These are phyloP conservation scores for Triglochin maritima DNA, from an alignment of 106 monocot species.

Conservation along the genomic window DNA sequence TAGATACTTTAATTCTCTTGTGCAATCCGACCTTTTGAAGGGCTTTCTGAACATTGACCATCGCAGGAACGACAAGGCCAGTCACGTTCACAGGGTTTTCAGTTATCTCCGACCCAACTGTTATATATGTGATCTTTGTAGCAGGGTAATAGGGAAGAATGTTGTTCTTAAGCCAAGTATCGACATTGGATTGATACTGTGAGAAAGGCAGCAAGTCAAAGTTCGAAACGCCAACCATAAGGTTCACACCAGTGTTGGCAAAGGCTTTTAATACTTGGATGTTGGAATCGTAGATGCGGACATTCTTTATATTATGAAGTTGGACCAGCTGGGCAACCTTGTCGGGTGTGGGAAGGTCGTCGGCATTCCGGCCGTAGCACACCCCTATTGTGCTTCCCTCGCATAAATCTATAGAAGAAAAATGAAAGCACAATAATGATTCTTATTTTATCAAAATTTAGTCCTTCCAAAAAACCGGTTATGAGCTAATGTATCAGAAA, in stretches of 20 bases:
- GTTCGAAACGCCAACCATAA: slow-evolving; percentile 86
- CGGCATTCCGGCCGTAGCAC: slow-evolving; percentile 91
- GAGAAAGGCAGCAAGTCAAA: slow-evolving; percentile 80
- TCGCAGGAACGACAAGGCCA: slow-evolving; percentile 71
- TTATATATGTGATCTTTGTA: slow-evolving; percentile 79
- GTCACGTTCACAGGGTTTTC: slow-evolving; percentile 64
- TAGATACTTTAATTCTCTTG: slow-evolving; percentile 75
- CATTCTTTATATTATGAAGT: slow-evolving; percentile 64
- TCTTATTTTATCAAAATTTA: not conserved
- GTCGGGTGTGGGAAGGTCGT: slow-evolving; percentile 90
- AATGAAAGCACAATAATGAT: not conserved
- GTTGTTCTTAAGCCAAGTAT: slow-evolving; percentile 87
- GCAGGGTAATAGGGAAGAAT: slow-evolving; percentile 87
- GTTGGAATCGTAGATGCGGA: slow-evolving; percentile 91
- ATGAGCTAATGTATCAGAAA: too few relatives aligned
- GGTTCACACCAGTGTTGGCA: slow-evolving; percentile 75
- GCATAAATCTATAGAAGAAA: slow-evolving; percentile 28
- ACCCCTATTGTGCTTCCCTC: slow-evolving; percentile 61
- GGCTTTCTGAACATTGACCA: slow-evolving; percentile 62
- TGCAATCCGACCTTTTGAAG: slow-evolving; percentile 75
- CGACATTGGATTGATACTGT: slow-evolving; percentile 86
- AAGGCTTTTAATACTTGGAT: slow-evolving; percentile 89
- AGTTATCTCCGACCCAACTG: slow-evolving; percentile 78
- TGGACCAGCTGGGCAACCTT: slow-evolving; percentile 76
- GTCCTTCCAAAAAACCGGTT: not conserved